Evolutionary conservation across 176 grass and related monocot species (phyloP).

Genomic region (Eleusine coracana): DNA sequence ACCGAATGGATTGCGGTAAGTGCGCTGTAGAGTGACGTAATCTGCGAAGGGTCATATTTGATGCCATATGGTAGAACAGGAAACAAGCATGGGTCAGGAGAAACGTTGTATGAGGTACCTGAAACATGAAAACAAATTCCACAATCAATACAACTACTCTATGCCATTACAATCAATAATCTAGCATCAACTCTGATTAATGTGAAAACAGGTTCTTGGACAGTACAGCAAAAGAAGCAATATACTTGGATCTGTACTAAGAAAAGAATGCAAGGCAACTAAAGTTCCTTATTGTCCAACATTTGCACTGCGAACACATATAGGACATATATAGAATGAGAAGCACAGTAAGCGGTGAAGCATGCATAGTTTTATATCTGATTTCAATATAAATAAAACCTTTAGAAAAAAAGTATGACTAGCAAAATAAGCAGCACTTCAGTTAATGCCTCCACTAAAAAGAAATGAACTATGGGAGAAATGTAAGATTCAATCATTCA

Average conservation of each 20-base stretch:
- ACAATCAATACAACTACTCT: background rate
- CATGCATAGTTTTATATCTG: background rate
- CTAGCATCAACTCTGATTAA: background rate
- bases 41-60: slow-evolving; percentile 91
- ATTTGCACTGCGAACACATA: background rate
- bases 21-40: slow-evolving; percentile 60
- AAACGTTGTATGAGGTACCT: slow-evolving; percentile 93
- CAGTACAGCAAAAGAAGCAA: background rate
- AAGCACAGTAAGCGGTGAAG: background rate
- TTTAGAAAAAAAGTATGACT: too few relatives aligned
- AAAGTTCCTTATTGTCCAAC: background rate
- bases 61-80: slow-evolving; percentile 86
- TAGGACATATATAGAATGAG: background rate
- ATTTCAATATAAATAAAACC: background rate
- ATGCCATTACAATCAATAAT: background rate
- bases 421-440: background rate
- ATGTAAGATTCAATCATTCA: too few relatives aligned
- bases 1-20: slow-evolving; percentile 63
- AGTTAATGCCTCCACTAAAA: background rate
- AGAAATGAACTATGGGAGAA: too few relatives aligned
- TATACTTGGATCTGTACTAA: background rate
- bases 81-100: slow-evolving; percentile 87
- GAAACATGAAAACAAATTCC: slow-evolving; percentile 49
- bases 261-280: background rate
- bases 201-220: background rate